A percentile compares a stretch with the other conserved stretches of the same genome.
These are phyloP conservation scores for Fusarium equiseti DNA, from an alignment of 2,329 filamentous ascomycete species.

Conservation along the genomic window DNA sequence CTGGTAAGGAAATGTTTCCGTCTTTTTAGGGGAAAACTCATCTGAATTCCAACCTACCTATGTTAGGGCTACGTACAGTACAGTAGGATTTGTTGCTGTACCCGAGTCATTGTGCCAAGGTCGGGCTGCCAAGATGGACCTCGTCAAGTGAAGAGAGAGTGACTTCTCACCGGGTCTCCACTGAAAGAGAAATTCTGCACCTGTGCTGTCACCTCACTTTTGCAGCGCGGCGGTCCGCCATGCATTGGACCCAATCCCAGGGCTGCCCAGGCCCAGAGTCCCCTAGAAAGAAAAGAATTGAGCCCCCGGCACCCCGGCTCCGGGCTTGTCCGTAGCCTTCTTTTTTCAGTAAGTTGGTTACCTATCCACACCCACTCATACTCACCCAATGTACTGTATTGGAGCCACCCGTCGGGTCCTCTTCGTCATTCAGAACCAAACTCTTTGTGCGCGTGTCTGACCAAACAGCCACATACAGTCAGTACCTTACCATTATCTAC, in stretches of 20 bases:
- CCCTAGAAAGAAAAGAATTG: conserved; percentile 12
- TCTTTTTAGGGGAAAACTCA: conserved; percentile 1
- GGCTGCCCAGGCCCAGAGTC: background rate
- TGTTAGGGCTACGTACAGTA: conserved; percentile 3
- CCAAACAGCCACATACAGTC: conserved; percentile 24
- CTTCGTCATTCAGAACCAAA: conserved; percentile 32
- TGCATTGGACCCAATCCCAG: background rate
- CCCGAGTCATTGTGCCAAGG: conserved; percentile 31
- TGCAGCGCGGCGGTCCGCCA: conserved; percentile 32
- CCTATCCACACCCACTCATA: conserved; percentile 27
- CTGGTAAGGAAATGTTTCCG: conserved; percentile 13
- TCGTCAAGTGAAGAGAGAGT: conserved; percentile 17
- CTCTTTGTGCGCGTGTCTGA: conserved; percentile 38
- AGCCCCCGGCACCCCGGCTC: conserved; percentile 12
- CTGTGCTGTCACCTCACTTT: conserved; percentile 2
- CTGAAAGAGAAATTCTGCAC: conserved; percentile 29
- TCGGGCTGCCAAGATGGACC: conserved; percentile 4
- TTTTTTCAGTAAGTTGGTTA: conserved; percentile 11
- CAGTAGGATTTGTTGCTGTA: conserved; percentile 8
- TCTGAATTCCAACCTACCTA: background rate
- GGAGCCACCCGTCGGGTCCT: background rate
- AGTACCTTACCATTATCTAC: conserved; percentile 4
- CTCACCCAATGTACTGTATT: conserved; percentile 20
- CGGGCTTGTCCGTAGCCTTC: conserved; percentile 22
- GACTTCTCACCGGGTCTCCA: conserved; percentile 23